Base-by-base conservation (phyloP, 2,329 filamentous ascomycete genomes). In the Karstenula rhodostoma region DNA sequence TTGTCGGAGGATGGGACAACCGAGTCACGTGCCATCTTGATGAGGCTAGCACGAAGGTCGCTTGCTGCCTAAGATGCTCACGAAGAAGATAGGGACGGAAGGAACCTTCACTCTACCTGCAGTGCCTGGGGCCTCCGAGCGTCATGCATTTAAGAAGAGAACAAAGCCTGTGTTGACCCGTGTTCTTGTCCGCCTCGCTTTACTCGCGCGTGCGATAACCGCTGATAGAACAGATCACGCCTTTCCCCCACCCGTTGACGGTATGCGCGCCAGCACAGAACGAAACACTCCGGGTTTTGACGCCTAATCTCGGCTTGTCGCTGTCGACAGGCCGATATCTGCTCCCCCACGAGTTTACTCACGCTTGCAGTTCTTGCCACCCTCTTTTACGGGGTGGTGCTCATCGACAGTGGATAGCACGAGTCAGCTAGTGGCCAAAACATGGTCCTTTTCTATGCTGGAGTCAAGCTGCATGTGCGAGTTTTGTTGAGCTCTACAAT, bases 201-300 rank as follows among this genome's bases (percentile, higher is more conserved):
- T 46, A 23, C n/a, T 46, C 43, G 19, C 55, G 57, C 43, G 44
- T 23, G 51, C 29, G 47, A 54, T 27, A 47, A 48, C 53, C 25
- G 35, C 49, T 58, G 49, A 51, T 51, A 48, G 53, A 37, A 56
- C 54, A 62, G 27, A 75, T 68, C 70, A 75, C 72, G 72, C 65
- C 72, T 75, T 74, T 64, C 61, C 70, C 67, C 71, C 71, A 67
- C 69, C 60, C 49, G 58, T 50, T 75, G 70, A 74, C 72, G 67
- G 43, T 46, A 46, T 46, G 23, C 43, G 43, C 43, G 43, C 43
- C 43, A 46, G 43, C n/a, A 17, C 43, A 25, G 43, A 15, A 4
- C 22, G 22, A 46, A 46, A 13, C 43, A 25, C 22, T 27, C 23
- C 23, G 19, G 23, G 22, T 10, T 13, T 27, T 17, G 23, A 27